Evolutionary conservation across 768 basidiomycete genomes (phyloP).

Genomic region (Mycena chlorophos): DNA sequence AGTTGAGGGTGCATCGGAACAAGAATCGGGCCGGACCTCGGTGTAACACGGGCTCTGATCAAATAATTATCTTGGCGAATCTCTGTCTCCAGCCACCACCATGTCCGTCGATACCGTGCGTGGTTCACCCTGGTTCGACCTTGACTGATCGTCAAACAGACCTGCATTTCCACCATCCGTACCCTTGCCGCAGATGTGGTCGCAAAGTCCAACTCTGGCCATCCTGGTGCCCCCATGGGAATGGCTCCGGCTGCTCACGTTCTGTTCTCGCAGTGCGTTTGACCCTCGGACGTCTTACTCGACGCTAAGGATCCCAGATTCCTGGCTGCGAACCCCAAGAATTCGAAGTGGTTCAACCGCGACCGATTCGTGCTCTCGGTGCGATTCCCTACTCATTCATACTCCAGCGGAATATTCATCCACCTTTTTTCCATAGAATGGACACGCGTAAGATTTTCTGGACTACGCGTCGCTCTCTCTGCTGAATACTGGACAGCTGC

Average conservation of each 20-base stretch:
- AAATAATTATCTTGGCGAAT: conserved; percentile 13
- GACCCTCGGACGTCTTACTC: background rate
- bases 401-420: background rate
- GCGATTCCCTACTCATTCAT: conserved; percentile 55
- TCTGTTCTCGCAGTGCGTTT: conserved; percentile 67
- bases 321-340: conserved; percentile 85
- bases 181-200: conserved; percentile 76
- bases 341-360: conserved; percentile 92
- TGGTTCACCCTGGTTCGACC: background rate
- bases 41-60: background rate
- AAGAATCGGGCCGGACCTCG: background rate
- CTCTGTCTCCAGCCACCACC: conserved; percentile 29
- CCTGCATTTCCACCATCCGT: conserved; percentile 44
- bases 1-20: conserved; percentile 66
- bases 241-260: conserved; percentile 85
- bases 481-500: conserved; percentile 53
- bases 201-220: conserved; percentile 89
- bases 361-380: conserved; percentile 97
- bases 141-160: background rate
- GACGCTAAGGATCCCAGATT: conserved; percentile 47
- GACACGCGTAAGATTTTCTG: conserved; percentile 60
- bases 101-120: conserved; percentile 38
- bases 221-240: conserved; percentile 94
- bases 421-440: conserved; percentile 29
- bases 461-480: background rate